phyloP scores from a whole-genome alignment of 345 rosid species.

The Pugionium cornutum region DNA sequence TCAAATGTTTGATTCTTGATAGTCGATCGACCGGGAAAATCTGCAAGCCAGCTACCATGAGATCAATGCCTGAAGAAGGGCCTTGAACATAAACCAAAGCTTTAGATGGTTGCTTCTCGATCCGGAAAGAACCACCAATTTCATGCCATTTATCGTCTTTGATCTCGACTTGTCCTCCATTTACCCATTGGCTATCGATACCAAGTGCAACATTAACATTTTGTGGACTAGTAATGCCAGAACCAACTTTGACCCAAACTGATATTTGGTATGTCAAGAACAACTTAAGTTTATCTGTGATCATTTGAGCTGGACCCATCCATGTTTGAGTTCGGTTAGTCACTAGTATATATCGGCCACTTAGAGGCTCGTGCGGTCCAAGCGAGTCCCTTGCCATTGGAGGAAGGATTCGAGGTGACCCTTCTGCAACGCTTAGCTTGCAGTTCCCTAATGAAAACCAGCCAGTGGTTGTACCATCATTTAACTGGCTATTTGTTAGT shows the following conservation, averaged over 20 bases:
- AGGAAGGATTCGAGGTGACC: slow-evolving; percentile 81
- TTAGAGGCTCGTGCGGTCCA: slow-evolving; percentile 64
- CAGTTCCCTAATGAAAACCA: slow-evolving; percentile 97
- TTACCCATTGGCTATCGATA: slow-evolving; percentile 86
- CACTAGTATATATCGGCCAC: slow-evolving; percentile 71
- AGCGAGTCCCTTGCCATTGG: slow-evolving; percentile 87
- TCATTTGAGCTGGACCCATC: slow-evolving; percentile 99
- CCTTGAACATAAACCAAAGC: slow-evolving; percentile 89
- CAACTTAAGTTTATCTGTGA: slow-evolving; percentile 71
- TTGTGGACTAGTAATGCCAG: slow-evolving; percentile 60
- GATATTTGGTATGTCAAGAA: slow-evolving; percentile 89
- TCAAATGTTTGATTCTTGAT: slow-evolving; percentile 64
- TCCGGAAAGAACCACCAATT: slow-evolving; percentile 83
- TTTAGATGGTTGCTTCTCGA: slow-evolving; percentile 77
- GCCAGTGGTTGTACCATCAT: slow-evolving; percentile 48
- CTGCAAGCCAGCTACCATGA: slow-evolving; percentile 89
- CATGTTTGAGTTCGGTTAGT: slow-evolving; percentile 82
- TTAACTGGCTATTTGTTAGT: slow-evolving; percentile 66
- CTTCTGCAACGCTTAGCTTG: slow-evolving; percentile 54
- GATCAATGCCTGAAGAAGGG: slow-evolving; percentile 69
- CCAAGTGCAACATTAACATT: slow-evolving; percentile 83
- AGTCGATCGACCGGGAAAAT: slow-evolving; percentile 80
- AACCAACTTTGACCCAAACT: slow-evolving; percentile 81
- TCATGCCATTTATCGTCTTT: slow-evolving; percentile 82
- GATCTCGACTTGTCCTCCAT: slow-evolving; percentile 86